phyloP scores from a whole-genome alignment of 2,329 filamentous ascomycete species.

The Trichoderma polysporum region DNA sequence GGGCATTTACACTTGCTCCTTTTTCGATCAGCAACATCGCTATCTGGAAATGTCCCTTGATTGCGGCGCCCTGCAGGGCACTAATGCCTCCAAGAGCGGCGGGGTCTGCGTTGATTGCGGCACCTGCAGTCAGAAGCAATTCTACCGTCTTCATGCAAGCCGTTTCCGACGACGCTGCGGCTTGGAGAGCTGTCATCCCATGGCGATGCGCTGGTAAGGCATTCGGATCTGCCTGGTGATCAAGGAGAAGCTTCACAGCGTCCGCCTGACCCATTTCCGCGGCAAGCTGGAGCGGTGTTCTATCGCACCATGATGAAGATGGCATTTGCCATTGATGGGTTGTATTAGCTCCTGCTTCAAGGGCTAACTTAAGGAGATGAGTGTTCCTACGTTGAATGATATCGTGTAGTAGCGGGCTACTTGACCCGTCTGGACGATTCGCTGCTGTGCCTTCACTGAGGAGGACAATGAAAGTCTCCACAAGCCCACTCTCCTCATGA shows the following conservation, averaged over 20 bases:
- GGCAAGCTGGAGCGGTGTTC: neutral
- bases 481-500: neutral
- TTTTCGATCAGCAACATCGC: neutral
- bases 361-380: neutral
- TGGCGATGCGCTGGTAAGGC: neutral
- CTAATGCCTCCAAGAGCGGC: neutral
- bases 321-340: neutral
- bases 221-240: neutral
- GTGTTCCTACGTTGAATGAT: neutral
- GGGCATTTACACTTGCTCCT: neutral
- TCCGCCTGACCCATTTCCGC: neutral
- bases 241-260: neutral
- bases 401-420: neutral
- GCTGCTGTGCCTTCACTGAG: neutral
- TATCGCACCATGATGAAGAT: neutral
- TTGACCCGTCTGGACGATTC: neutral
- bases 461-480: neutral
- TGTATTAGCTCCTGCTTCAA: neutral
- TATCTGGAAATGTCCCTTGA: neutral
- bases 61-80: neutral
- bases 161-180: neutral
- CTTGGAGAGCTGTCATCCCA: neutral
- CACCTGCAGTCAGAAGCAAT: neutral
- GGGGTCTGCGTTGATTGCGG: neutral
- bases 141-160: neutral